Base-by-base conservation (phyloP, 441 rosid species). In the Populus trichocarpa region DNA sequence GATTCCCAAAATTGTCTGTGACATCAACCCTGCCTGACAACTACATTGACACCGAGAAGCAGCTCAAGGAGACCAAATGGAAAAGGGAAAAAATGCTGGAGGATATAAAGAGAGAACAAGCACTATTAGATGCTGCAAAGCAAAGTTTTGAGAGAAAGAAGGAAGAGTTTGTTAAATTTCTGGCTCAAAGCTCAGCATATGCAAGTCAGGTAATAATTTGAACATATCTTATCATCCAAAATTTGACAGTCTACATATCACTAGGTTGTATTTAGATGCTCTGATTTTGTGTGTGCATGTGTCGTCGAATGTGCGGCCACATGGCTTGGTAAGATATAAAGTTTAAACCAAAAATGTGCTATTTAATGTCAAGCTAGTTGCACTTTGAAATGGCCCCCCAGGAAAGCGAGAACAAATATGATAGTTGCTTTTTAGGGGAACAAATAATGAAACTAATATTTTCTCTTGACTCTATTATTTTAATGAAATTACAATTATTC, bases 71-170 rank as follows among this genome's bases (percentile, higher is more conserved):
- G 84, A 76, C 81, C 81, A 88, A 67, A 75, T 86, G 90, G 91
- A 83, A 81, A 78, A 91, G 88, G 81, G 97, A 91, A 46, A 96
- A 87, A 61, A 32, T 79, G 74, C 70, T 79, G 67, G 97, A 90
- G 77, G 97, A 92, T 77, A 72, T 89, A 3, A 90, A 82, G 88
- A 83, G 89, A 83, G 93, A 89, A 88, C 77, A 85, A 53, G 77
- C 81, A 32, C 77, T 87, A 67, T 72, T 88, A 76, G 84, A 83
- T 18, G 77, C 72, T 33, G 90, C 89, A 0, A 82, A 78, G 61
- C 28, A 40, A 57, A 80, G 71, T 78, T 94, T 92, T 68, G 86
- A 83, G 77, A 86, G 77, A 61, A 92, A 90, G 90, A 92, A 94
- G 85, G 84, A 87, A 75, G 96, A 94, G 61, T 88, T 90, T 61